phyloP scores from a whole-genome alignment of 768 basidiomycete species.

The Phaeotremella skinneri region DNA sequence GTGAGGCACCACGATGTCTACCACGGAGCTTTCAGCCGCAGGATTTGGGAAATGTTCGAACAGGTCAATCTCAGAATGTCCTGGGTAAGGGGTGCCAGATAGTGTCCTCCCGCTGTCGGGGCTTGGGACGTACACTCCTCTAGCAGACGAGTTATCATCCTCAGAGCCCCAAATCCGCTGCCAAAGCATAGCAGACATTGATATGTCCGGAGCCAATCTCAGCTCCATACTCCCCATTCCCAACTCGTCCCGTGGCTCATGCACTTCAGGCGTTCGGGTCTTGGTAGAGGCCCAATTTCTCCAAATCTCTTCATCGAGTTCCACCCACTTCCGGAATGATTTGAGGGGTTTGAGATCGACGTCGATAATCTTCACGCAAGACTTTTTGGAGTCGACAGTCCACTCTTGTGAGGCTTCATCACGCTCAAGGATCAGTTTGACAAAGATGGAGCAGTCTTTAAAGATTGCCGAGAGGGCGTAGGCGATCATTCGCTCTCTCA shows the following conservation, averaged over 20 bases:
- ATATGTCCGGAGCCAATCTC: constrained; percentile 3
- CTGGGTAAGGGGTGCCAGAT: not conserved
- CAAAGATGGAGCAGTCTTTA: constrained; percentile 87
- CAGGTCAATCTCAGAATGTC: not conserved
- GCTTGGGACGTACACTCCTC: constrained; percentile 9
- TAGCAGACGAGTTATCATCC: constrained; percentile 8
- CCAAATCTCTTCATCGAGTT: constrained; percentile 68
- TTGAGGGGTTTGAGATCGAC: constrained; percentile 73
- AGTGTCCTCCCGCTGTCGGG: constrained; percentile 3
- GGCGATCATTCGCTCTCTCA: constrained; percentile 67
- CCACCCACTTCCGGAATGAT: constrained; percentile 68
- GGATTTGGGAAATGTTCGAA: not conserved
- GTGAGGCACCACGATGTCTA: no score
- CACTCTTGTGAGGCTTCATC: constrained; percentile 20
- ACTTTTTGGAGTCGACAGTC: constrained; percentile 17
- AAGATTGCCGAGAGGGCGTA: constrained; percentile 88
- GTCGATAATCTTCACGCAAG: constrained; percentile 70
- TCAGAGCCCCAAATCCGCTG: not conserved
- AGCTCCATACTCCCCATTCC: not conserved
- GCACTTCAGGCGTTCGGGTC: not conserved
- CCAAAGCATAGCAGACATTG: not conserved
- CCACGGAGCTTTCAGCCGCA: not conserved
- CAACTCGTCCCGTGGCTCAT: not conserved
- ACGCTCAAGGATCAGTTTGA: constrained; percentile 44
- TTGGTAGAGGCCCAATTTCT: constrained; percentile 22